Base-by-base conservation (phyloP, 805 yeast species). In the Grigorovia humatica region DNA sequence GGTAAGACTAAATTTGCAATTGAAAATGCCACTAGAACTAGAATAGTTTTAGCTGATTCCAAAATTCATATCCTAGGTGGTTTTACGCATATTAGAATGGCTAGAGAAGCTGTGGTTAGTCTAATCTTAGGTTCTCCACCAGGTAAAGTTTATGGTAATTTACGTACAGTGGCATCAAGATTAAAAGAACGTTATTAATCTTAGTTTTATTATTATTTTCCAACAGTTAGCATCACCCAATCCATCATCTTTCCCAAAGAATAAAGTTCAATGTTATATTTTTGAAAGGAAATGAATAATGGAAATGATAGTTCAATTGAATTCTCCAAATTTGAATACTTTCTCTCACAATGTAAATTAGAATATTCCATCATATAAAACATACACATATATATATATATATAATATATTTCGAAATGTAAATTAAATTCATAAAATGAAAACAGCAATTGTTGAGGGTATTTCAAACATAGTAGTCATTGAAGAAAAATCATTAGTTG, bases 1-100 rank as follows among this genome's bases (percentile, higher is more conserved):
- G 99, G 99, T 65, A 91, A 90, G 71, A 93, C 98, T 55, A 93
- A 91, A 73, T 93, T 91, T 69, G 97, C 99, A 35, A 93, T 93
- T 65, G 99, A 93, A 71, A 93, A 93, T 66, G 97, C 99, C 17
- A 91, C 98, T 20, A 81, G 98, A 73, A 93, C 99, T 12, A 85
- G 99, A 75, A 90, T 93, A 44, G 99, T 93, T 27, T 76, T 93
- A 59, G 99, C 99, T 0, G 99, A 93, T 70, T 81, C 95, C 46
- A 93, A 91, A 68, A 90, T 93, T 62, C 99, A 93, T 69, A 93
- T 93, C 56, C 75, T 93, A 50, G 99, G 99, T 48, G 99, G 99
- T 0, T 93, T 88, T 73, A 84, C 95, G 18, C 96, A 93, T 70
- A 93, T 93, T 61, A 81, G 95, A 73, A 90, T 93, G 84, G 99